Evolutionary conservation across 805 yeast genomes (phyloP).

Genomic region (Brettanomyces bruxellensis): DNA sequence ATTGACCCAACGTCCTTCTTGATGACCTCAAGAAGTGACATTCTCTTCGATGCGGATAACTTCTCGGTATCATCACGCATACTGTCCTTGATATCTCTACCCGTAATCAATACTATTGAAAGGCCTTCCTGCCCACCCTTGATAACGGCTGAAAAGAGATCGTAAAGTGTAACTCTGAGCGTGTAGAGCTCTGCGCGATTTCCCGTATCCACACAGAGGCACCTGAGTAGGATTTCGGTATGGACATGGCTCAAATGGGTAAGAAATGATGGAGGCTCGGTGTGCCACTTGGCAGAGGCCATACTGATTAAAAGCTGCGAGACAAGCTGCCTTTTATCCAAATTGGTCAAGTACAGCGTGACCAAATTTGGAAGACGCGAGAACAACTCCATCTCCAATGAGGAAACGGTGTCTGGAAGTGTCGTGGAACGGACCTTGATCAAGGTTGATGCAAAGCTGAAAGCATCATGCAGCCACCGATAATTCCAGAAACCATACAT

Average conservation of each 20-base stretch:
- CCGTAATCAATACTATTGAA: constrained; percentile 60
- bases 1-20: constrained; percentile 46
- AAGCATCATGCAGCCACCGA: constrained; percentile 39
- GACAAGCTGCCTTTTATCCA: constrained; percentile 39
- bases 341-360: constrained; percentile 42
- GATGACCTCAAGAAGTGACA: constrained; percentile 46
- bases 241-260: constrained; percentile 69
- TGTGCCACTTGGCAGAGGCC: constrained; percentile 46
- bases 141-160: constrained; percentile 59
- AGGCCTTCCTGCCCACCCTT: constrained; percentile 71
- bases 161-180: constrained; percentile 48
- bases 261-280: constrained; percentile 65
- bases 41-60: constrained; percentile 6
- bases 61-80: constrained; percentile 5
- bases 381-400: constrained; percentile 56
- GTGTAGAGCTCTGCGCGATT: constrained; percentile 43
- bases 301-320: constrained; percentile 49
- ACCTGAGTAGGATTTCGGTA: constrained; percentile 50
- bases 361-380: constrained; percentile 47
- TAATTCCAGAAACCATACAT: constrained; percentile 37
- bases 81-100: constrained; percentile 35
- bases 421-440: constrained; percentile 46
- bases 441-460: constrained; percentile 48
- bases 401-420: constrained; percentile 42
- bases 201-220: constrained; percentile 52